phyloP scores from a whole-genome alignment of 2,329 filamentous ascomycete genomes.

The Venturia oleaginea region DNA sequence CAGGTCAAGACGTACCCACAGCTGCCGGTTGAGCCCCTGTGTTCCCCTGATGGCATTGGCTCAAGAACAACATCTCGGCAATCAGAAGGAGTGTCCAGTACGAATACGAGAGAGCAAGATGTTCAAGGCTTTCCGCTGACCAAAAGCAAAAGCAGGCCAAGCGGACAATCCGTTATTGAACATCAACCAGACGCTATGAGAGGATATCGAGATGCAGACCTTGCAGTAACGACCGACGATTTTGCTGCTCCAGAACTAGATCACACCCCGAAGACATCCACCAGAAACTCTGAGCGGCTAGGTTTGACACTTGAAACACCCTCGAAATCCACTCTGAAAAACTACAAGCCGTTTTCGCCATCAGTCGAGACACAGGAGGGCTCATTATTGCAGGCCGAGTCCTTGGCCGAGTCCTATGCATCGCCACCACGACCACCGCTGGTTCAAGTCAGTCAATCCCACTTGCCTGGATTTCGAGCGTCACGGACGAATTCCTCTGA shows the following conservation, averaged over 20 bases:
- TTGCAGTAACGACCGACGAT: not conserved
- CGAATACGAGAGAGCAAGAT: not conserved
- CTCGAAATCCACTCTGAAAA: not conserved
- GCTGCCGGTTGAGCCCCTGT: not conserved
- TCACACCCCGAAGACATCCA: not conserved
- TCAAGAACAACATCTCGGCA: not conserved
- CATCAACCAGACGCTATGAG: conserved; percentile 1
- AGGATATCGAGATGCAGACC: conserved; percentile 5
- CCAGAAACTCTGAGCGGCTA: not conserved
- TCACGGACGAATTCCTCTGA: conserved; percentile 39
- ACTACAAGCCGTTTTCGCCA: not conserved
- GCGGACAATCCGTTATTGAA: not conserved
- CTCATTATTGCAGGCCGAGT: not conserved
- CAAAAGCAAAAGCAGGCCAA: not conserved
- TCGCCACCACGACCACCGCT: conserved; percentile 27
- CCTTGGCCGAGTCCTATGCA: not conserved
- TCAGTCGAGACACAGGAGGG: not conserved
- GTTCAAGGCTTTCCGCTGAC: not conserved
- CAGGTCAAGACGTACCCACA: not conserved
- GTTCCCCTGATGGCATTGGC: not conserved
- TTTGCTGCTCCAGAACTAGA: not conserved
- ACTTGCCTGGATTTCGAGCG: conserved; percentile 38
- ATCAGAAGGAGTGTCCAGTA: not conserved
- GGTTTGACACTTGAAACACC: not conserved
- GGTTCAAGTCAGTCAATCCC: conserved; percentile 35